Conservation (phyloP, 352 stramenopile species). For the Globisporangium irregulare region DNA sequence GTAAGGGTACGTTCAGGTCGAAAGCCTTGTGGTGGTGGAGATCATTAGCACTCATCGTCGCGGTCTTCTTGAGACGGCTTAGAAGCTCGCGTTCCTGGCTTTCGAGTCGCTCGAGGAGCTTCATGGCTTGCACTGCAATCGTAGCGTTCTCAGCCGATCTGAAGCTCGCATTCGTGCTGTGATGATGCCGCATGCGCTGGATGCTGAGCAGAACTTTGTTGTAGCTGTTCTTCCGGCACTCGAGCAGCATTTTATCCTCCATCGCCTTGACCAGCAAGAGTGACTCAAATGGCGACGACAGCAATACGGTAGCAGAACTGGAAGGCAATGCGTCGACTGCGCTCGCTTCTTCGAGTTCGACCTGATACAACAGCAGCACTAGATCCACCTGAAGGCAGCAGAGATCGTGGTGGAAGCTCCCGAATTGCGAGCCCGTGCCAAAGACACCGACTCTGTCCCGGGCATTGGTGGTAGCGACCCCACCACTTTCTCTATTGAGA, state of each 20-base stretch:
- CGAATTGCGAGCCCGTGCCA: conserved; percentile 56
- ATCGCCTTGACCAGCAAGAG: conserved; percentile 16
- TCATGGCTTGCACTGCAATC: conserved; percentile 40
- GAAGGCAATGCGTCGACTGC: conserved; percentile 24
- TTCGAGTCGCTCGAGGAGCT: conserved; percentile 36
- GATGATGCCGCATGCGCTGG: conserved; percentile 29
- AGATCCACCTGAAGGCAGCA: conserved; percentile 56
- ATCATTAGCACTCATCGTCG: neutral
- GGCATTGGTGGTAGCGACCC: conserved; percentile 5
- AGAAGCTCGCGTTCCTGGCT: conserved; percentile 43
- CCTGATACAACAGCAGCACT: conserved; percentile 43
- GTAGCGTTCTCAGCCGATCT: conserved; percentile 17
- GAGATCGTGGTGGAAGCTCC: conserved; percentile 48
- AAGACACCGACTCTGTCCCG: conserved; percentile 40
- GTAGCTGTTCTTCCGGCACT: conserved; percentile 60
- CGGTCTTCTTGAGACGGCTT: neutral
- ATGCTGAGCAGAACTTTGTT: conserved; percentile 40
- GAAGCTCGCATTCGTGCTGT: neutral
- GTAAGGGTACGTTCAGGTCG: conserved; percentile 20
- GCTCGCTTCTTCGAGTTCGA: conserved; percentile 51
- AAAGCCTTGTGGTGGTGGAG: neutral
- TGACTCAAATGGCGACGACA: neutral
- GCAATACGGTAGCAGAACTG: neutral
- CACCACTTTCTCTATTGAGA: neutral
- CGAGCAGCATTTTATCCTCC: conserved; percentile 33